A percentile compares a stretch with the other conserved stretches of the same genome.
Evolutionary conservation across 352 stramenopile genomes (phyloP).

Genomic region (Pythium biforme): DNA sequence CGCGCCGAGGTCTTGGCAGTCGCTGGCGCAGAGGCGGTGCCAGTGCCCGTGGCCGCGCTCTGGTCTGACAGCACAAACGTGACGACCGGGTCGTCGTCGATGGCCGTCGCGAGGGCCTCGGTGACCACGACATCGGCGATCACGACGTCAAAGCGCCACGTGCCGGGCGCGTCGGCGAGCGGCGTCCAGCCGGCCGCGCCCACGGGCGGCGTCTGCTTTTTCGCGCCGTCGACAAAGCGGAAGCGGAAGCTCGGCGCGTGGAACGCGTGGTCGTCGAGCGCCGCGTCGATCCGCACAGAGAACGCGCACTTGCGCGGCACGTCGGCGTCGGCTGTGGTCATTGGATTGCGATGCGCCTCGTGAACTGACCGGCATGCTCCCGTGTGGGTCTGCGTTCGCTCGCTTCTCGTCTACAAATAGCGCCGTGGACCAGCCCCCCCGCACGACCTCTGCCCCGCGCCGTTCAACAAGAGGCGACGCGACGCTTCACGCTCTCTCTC

Average conservation of each 20-base stretch:
- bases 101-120: slow-evolving; percentile 38
- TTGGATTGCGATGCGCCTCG: no score
- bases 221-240: slow-evolving; percentile 62
- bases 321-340: neutral
- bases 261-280: slow-evolving; percentile 39
- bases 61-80: slow-evolving; percentile 64
- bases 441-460: no score
- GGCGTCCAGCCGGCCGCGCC: slow-evolving; percentile 35
- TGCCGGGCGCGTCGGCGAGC: slow-evolving; percentile 15
- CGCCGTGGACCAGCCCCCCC: no score
- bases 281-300: slow-evolving; percentile 58
- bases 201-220: slow-evolving; percentile 49
- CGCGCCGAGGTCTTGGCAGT: slow-evolving; percentile 4
- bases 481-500: neutral
- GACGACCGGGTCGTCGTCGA: slow-evolving; percentile 64
- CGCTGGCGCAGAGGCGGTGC: slow-evolving; percentile 9
- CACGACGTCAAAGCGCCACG: slow-evolving; percentile 45
- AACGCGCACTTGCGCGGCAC: slow-evolving; percentile 49
- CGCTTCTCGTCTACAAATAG: neutral
- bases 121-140: slow-evolving; percentile 46
- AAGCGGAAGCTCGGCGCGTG: slow-evolving; percentile 63
- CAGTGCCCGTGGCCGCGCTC: slow-evolving; percentile 8
- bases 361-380: no score
- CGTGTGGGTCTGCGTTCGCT: no score
- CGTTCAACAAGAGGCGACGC: no score